Conservation (phyloP, 345 rosid genomes). For the Noccaea caerulescens region DNA sequence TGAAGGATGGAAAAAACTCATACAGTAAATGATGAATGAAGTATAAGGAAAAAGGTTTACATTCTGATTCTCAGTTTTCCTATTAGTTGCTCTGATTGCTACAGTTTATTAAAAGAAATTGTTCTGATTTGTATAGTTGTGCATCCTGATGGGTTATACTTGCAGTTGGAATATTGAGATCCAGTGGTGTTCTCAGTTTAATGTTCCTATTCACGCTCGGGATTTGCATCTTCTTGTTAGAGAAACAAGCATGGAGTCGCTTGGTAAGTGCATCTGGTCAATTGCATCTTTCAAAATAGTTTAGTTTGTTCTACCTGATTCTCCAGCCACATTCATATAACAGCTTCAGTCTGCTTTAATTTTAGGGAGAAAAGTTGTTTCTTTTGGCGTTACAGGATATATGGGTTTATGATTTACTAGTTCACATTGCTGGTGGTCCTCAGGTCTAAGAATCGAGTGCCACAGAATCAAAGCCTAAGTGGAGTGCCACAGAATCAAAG, state of each 20-base stretch:
- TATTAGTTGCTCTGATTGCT: conserved; percentile 17
- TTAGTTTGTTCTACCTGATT: conserved; percentile 10
- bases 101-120: not conserved
- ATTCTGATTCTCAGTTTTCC: conserved; percentile 2
- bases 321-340: not conserved
- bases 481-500: conserved; percentile 1
- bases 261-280: conserved; percentile 26
- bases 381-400: not conserved
- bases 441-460: conserved; percentile 17
- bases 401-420: conserved; percentile 1
- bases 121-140: conserved; percentile 7
- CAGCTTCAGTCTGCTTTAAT: not conserved
- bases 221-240: conserved; percentile 1
- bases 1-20: conserved; percentile 52
- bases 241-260: not conserved
- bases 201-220: conserved; percentile 4
- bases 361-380: not conserved
- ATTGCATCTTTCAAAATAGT: conserved; percentile 8
- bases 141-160: conserved; percentile 3
- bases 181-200: conserved; percentile 11
- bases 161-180: conserved; percentile 20
- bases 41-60: conserved; percentile 17
- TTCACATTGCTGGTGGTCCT: not conserved
- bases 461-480: not conserved
- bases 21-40: conserved; percentile 30